Evolutionary conservation across 1,284 basidiomycete species (phyloP).

Genomic region (Ganoderma leucocontextum): DNA sequence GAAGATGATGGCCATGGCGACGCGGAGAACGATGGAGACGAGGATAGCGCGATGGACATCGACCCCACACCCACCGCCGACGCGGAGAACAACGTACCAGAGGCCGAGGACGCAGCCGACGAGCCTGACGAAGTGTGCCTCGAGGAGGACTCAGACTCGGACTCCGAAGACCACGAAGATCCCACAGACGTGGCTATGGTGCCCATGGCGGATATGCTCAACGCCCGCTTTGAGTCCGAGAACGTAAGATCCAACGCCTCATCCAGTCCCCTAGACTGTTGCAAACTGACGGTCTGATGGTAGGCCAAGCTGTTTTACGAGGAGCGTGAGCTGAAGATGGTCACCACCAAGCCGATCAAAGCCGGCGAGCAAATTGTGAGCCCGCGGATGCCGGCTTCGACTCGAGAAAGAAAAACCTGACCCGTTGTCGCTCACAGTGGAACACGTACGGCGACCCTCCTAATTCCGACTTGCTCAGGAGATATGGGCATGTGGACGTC

Average conservation of each 20-base stretch:
- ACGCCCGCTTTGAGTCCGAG: slow-evolving; percentile 86
- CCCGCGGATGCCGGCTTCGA: slow-evolving; percentile 11
- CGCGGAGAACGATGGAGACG: slow-evolving; percentile 37
- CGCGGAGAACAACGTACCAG: slow-evolving; percentile 6
- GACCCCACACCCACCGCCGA: slow-evolving; percentile 60
- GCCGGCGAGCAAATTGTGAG: slow-evolving; percentile 90
- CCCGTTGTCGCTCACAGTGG: slow-evolving; percentile 60
- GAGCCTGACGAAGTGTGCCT: slow-evolving; percentile 35
- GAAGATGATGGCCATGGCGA: slow-evolving; percentile 63
- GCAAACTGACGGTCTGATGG: background rate
- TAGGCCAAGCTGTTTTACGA: slow-evolving; percentile 91
- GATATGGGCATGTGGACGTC: slow-evolving; percentile 94
- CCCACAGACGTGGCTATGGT: slow-evolving; percentile 90
- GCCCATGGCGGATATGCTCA: slow-evolving; percentile 96
- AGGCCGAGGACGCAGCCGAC: slow-evolving; percentile 40
- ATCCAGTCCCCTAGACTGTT: too few species aligned
- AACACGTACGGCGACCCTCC: slow-evolving; percentile 97
- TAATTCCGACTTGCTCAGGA: slow-evolving; percentile 92
- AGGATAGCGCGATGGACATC: slow-evolving; percentile 46
- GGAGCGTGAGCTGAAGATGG: slow-evolving; percentile 78
- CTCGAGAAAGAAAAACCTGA: background rate
- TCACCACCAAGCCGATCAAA: slow-evolving; percentile 78
- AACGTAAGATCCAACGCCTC: slow-evolving; percentile 66
- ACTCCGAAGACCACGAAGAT: slow-evolving; percentile 70
- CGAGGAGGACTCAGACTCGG: slow-evolving; percentile 48